Evolutionary conservation across 495 filamentous ascomycete genomes (phyloP).

Genomic region (Penicillium manginii): DNA sequence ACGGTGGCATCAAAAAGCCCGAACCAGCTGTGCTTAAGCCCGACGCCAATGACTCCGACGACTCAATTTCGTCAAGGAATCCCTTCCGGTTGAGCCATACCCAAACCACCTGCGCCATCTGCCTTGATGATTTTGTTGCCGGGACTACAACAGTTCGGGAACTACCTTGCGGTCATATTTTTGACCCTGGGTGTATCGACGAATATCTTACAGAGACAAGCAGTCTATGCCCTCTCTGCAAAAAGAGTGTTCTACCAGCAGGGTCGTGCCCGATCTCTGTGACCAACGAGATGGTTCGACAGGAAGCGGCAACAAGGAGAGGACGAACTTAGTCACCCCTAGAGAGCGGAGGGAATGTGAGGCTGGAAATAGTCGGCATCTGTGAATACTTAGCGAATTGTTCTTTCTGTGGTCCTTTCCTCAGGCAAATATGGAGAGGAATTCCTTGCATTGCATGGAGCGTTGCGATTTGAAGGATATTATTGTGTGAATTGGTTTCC

Average conservation of each 20-base stretch:
- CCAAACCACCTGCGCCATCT: constrained; percentile 77
- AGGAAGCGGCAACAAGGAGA: constrained; percentile 55
- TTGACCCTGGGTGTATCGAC: constrained; percentile 88
- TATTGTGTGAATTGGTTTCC: background rate
- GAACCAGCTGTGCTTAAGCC: constrained; percentile 24
- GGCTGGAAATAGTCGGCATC: background rate
- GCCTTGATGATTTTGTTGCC: constrained; percentile 77
- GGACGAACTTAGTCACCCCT: constrained; percentile 1
- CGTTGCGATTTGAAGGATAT: background rate
- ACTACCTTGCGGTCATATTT: constrained; percentile 87
- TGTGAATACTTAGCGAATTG: background rate
- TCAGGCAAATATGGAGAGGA: background rate
- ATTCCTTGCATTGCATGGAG: background rate
- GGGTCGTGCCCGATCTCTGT: constrained; percentile 67
- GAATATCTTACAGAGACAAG: constrained; percentile 69
- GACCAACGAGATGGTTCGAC: constrained; percentile 82
- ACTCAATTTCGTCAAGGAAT: background rate
- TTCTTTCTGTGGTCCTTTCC: background rate
- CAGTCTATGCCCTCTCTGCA: constrained; percentile 87
- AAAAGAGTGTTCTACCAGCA: constrained; percentile 68
- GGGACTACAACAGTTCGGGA: constrained; percentile 73
- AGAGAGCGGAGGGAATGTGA: background rate
- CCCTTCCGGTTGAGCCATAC: constrained; percentile 35
- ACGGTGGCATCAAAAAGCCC: constrained; percentile 20
- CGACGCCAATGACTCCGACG: background rate